These are phyloP conservation scores for Geotrichum reessii DNA, from an alignment of 1,139 yeast species.

Conservation along the genomic window DNA sequence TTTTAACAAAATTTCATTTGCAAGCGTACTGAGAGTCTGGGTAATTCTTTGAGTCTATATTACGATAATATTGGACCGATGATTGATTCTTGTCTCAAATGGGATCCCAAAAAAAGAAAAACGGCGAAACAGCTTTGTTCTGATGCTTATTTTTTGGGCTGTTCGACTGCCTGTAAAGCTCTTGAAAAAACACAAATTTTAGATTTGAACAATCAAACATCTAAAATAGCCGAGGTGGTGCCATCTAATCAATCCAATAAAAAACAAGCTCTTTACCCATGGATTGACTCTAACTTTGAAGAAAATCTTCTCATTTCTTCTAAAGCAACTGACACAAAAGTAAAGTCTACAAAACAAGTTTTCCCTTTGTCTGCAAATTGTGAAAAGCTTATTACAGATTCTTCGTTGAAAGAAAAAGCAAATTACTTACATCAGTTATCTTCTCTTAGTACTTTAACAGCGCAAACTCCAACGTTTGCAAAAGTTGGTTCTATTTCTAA, in stretches of 20 bases:
- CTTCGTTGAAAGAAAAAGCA: too few species aligned
- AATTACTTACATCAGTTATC: constrained; percentile 1
- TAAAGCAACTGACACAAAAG: neutral
- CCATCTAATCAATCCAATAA: neutral
- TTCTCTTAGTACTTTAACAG: too few species aligned
- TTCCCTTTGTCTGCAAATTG: neutral
- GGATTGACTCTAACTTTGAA: neutral
- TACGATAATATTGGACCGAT: constrained; percentile 19
- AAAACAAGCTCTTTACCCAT: neutral
- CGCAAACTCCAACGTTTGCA: neutral
- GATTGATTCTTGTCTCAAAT: constrained; percentile 30
- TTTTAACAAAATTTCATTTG: neutral
- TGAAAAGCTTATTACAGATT: too few species aligned
- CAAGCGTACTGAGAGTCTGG: constrained; percentile 2
- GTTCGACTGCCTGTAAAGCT: neutral
- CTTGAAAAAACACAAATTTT: neutral
- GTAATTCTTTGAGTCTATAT: constrained; percentile 2
- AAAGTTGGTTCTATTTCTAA: neutral
- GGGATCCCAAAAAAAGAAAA: constrained; percentile 59
- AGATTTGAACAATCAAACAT: neutral
- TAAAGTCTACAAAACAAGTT: neutral
- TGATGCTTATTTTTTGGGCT: constrained; percentile 50
- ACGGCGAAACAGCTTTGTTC: constrained; percentile 61
- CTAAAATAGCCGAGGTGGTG: neutral
- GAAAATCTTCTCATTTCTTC: neutral